Percentiles rank a stretch among this genome's conserved stretches.
phyloP scores from a whole-genome alignment of 2,329 filamentous ascomycete species.

The Alternaria sp. region DNA sequence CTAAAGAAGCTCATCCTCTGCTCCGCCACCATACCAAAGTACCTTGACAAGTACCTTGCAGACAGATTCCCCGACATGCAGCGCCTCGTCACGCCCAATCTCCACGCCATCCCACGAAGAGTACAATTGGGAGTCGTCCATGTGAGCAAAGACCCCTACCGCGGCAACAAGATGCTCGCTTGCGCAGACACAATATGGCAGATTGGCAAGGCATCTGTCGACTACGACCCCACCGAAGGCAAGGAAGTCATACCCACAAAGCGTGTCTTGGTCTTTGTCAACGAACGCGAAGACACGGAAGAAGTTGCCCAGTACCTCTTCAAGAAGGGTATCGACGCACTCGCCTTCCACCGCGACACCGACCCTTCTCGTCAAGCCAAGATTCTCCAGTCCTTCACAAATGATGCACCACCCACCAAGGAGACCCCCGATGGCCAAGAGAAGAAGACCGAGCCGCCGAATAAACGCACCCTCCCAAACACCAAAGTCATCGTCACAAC shows the following conservation, averaged over 20 bases:
- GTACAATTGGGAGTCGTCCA: slow-evolving; percentile 95
- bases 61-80: slow-evolving; percentile 82
- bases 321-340: slow-evolving; percentile 86
- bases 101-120: slow-evolving; percentile 93
- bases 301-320: slow-evolving; percentile 80
- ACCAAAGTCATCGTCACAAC: slow-evolving; percentile 94
- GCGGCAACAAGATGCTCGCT: slow-evolving; percentile 89
- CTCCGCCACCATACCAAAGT: slow-evolving; percentile 92
- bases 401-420: slow-evolving; percentile 17
- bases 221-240: slow-evolving; percentile 51
- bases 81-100: slow-evolving; percentile 90
- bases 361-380: slow-evolving; percentile 78
- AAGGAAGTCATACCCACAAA: slow-evolving; percentile 72
- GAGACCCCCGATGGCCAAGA: background rate
- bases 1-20: slow-evolving; percentile 88
- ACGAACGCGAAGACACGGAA: slow-evolving; percentile 88
- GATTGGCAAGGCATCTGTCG: slow-evolving; percentile 77
- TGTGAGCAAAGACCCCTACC: slow-evolving; percentile 89
- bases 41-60: slow-evolving; percentile 84
- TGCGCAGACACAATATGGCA: slow-evolving; percentile 96
- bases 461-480: slow-evolving; percentile 67
- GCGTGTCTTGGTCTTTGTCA: slow-evolving; percentile 93
- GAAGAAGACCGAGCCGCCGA: slow-evolving; percentile 16
- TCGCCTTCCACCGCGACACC: slow-evolving; percentile 85
- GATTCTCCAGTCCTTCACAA: slow-evolving; percentile 74